These are phyloP conservation scores for Dothideomycetes sp. DNA, from an alignment of 2,329 filamentous ascomycete species.

Conservation along the genomic window DNA sequence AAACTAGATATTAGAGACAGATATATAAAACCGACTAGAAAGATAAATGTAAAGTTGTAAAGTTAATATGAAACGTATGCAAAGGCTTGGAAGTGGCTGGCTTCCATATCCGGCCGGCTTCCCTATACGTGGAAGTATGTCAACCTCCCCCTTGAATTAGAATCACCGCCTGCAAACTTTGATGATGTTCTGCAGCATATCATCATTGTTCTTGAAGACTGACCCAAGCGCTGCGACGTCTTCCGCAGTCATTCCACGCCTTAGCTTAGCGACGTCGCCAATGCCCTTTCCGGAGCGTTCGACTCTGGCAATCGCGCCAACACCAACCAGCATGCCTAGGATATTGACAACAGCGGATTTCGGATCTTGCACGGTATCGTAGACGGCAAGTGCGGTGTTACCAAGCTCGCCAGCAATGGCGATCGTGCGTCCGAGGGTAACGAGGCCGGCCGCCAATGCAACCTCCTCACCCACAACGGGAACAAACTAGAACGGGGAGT, in stretches of 20 bases:
- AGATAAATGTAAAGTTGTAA: too few relatives aligned
- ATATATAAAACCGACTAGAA: too few relatives aligned
- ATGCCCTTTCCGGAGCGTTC: slow-evolving; percentile 4
- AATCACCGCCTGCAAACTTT: slow-evolving; percentile 4
- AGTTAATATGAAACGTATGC: too few relatives aligned
- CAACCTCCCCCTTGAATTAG: background rate
- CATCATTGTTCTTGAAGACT: slow-evolving; percentile 9
- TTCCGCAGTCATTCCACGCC: slow-evolving; percentile 3
- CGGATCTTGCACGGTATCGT: slow-evolving; percentile 15
- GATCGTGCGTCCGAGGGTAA: slow-evolving; percentile 8
- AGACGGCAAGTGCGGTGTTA: slow-evolving; percentile 13
- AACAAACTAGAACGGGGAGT: slow-evolving; percentile 10
- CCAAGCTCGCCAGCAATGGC: slow-evolving; percentile 13
- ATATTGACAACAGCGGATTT: slow-evolving; percentile 14
- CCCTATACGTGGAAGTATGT: background rate
- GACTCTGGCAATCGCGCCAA: slow-evolving; percentile 14
- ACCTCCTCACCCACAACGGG: slow-evolving; percentile 14
- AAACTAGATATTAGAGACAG: too few relatives aligned
- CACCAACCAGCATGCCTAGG: slow-evolving; percentile 15
- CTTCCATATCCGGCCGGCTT: background rate
- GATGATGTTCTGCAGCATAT: slow-evolving; percentile 11
- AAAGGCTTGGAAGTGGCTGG: too few relatives aligned
- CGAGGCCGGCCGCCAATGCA: slow-evolving; percentile 9
- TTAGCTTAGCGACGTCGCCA: slow-evolving; percentile 6
- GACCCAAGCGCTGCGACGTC: background rate